phyloP scores from a whole-genome alignment of 176 grass and related monocot species.

The Zea luxurians region DNA sequence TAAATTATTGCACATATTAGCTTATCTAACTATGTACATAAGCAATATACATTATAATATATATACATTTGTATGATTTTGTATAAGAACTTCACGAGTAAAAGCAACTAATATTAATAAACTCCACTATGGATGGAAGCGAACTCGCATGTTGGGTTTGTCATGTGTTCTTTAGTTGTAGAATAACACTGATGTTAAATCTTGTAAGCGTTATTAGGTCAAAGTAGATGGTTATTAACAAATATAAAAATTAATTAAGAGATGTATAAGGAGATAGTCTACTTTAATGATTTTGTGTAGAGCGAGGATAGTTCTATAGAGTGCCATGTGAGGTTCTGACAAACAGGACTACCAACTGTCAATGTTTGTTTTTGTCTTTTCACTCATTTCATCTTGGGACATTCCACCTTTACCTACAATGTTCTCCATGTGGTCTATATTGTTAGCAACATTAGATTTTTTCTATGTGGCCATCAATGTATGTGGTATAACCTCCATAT shows the following conservation, averaged over 20 bases:
- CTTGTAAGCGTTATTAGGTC: neutral
- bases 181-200: neutral
- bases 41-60: neutral
- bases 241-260: neutral
- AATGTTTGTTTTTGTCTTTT: neutral
- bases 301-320: neutral
- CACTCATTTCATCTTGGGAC: neutral
- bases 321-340: neutral
- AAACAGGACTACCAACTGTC: neutral
- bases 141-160: neutral
- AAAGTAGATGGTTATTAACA: neutral
- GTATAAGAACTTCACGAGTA: neutral
- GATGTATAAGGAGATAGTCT: neutral
- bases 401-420: no score
- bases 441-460: neutral
- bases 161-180: neutral
- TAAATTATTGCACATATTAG: neutral
- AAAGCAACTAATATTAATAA: neutral
- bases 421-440: neutral
- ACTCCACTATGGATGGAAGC: neutral
- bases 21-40: neutral
- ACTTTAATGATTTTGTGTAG: neutral
- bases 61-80: neutral
- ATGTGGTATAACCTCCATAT: neutral
- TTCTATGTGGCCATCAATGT: neutral